Evolutionary conservation across 148 eudicot species (phyloP).

Genomic region (Vaccinium macrocarpon): DNA sequence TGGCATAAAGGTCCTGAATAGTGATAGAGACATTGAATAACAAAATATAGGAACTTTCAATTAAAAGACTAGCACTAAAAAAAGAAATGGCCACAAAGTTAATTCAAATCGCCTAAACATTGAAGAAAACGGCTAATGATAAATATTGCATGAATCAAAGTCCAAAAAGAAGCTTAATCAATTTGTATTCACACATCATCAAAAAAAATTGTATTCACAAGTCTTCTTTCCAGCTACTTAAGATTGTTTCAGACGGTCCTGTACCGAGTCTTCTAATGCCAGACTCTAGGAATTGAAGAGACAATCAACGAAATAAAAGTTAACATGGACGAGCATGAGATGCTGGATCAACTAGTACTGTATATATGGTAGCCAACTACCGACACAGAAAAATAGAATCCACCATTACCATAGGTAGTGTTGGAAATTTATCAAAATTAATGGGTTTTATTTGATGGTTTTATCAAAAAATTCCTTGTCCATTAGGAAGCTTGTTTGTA

Average conservation of each 20-base stretch:
- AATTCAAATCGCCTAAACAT: neutral
- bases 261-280: neutral
- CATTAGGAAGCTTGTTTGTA: no score
- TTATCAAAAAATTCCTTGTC: no score
- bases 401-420: neutral
- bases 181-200: neutral
- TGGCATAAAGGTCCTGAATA: conserved; percentile 66
- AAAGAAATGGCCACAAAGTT: neutral
- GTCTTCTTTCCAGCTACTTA: neutral
- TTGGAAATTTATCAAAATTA: no score
- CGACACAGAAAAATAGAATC: neutral
- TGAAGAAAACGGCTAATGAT: neutral
- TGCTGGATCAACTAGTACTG: neutral
- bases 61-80: neutral
- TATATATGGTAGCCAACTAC: neutral
- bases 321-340: neutral
- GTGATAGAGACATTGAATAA: neutral
- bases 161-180: neutral
- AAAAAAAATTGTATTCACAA: no score
- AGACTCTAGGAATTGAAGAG: neutral
- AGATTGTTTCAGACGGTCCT: neutral
- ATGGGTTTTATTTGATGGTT: no score
- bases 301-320: neutral
- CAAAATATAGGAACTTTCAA: neutral
- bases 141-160: neutral